A percentile compares a stretch with the other conserved stretches of the same genome.
These are phyloP conservation scores for Pyrus communis DNA, from an alignment of 306 rosid species.

Conservation along the genomic window DNA sequence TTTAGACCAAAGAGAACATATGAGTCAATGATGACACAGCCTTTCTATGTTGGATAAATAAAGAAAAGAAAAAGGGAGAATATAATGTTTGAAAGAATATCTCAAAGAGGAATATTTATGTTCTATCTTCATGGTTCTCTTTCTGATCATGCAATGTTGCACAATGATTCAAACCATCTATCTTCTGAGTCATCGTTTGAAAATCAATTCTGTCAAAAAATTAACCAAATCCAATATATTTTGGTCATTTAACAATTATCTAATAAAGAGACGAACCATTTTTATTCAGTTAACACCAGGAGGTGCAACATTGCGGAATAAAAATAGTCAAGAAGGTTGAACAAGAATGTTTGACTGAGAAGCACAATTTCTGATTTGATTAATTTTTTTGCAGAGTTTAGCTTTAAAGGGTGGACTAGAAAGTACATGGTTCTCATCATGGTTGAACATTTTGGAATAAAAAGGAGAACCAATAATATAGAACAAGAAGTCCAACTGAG, in stretches of 20 bases:
- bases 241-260: background rate
- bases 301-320: background rate
- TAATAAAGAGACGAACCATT: no score
- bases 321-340: background rate
- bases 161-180: no score
- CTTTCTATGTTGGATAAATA: background rate
- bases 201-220: background rate
- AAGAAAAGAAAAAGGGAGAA: conserved; percentile 1
- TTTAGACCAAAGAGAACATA: background rate
- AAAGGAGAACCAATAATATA: no score
- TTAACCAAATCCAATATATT: background rate
- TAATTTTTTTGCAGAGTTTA: no score
- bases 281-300: no score
- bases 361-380: background rate
- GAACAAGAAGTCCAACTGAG: no score
- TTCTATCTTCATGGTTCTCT: no score
- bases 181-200: background rate
- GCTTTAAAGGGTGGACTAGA: no score
- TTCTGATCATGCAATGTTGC: background rate
- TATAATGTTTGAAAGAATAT: background rate
- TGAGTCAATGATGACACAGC: background rate
- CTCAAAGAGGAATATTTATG: background rate
- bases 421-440: background rate
- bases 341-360: background rate
- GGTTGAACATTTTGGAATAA: background rate